phyloP scores from a whole-genome alignment of 345 rosid genomes.

The Stellera chamaejasme region DNA sequence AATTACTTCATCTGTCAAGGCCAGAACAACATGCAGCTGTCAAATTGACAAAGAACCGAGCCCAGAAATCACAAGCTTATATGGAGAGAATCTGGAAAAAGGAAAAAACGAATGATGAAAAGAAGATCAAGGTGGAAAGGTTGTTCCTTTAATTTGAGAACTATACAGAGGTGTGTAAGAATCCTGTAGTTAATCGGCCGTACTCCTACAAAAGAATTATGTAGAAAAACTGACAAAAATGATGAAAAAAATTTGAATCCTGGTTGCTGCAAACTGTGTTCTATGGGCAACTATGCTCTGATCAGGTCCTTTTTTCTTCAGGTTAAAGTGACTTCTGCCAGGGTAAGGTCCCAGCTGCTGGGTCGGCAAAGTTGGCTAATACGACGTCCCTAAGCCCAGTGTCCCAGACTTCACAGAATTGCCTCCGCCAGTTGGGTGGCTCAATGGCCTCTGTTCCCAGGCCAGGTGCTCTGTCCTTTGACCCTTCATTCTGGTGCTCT shows the following conservation, averaged over 20 bases:
- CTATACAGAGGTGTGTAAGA: slow-evolving; percentile 32
- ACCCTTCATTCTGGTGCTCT: slow-evolving; percentile 82
- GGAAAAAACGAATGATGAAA: slow-evolving; percentile 1
- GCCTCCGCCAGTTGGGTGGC: slow-evolving; percentile 65
- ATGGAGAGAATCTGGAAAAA: not conserved
- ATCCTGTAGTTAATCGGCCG: slow-evolving; percentile 18
- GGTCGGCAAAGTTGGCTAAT: slow-evolving; percentile 62
- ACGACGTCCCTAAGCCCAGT: slow-evolving; percentile 83
- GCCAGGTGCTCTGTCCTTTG: slow-evolving; percentile 93
- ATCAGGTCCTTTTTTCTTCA: slow-evolving; percentile 4
- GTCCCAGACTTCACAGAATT: slow-evolving; percentile 97
- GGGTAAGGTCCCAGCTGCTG: slow-evolving; percentile 56
- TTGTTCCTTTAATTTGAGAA: slow-evolving; percentile 16
- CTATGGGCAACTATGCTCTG: slow-evolving; percentile 8
- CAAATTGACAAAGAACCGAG: not conserved
- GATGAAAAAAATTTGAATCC: slow-evolving; percentile 22
- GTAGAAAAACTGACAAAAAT: slow-evolving; percentile 7
- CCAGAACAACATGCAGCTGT: not conserved
- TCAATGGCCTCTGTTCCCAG: slow-evolving; percentile 84
- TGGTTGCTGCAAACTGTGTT: slow-evolving; percentile 17
- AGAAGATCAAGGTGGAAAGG: slow-evolving; percentile 12
- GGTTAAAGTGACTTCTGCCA: slow-evolving; percentile 59
- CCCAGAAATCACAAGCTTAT: not conserved
- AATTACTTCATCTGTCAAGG: not conserved
- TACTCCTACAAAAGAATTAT: slow-evolving; percentile 14